Evolutionary conservation across 2,329 filamentous ascomycete genomes (phyloP).

Genomic region (Colletotrichum sp.): DNA sequence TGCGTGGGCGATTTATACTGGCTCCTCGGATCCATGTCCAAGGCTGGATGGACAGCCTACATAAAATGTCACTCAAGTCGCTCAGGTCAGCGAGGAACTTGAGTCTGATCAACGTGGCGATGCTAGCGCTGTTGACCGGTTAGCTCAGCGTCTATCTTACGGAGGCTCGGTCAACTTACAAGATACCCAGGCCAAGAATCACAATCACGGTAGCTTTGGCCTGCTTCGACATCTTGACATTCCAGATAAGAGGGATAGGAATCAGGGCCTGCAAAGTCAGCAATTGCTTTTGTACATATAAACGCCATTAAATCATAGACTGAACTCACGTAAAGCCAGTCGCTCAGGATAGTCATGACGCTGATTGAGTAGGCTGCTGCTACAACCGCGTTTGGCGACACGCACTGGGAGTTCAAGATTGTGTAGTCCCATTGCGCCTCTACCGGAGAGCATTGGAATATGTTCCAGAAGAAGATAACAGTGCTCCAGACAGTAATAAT

Average conservation of each 20-base stretch:
- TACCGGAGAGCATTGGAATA: conserved; percentile 56
- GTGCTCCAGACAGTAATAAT: conserved; percentile 52
- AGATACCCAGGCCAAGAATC: conserved; percentile 55
- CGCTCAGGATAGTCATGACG: conserved; percentile 57
- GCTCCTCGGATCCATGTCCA: background rate
- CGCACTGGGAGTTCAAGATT: conserved; percentile 47
- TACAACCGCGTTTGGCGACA: conserved; percentile 47
- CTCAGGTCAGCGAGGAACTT: conserved; percentile 51
- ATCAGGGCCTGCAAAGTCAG: conserved; percentile 45
- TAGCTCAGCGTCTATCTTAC: background rate
- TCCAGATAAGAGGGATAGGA: conserved; percentile 60
- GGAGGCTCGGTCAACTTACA: conserved; percentile 35
- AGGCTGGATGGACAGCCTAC: conserved; percentile 37
- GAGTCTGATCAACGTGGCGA: conserved; percentile 59
- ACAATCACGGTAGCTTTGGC: conserved; percentile 56
- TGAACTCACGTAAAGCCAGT: conserved; percentile 54
- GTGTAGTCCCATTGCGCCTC: conserved; percentile 59
- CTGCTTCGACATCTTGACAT: conserved; percentile 56
- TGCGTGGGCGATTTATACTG: background rate
- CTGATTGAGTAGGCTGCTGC: conserved; percentile 56
- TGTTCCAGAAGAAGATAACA: conserved; percentile 56
- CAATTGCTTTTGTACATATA: background rate
- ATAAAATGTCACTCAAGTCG: conserved; percentile 50
- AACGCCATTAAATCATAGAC: background rate
- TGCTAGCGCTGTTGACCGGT: conserved; percentile 46